Conservation (phyloP, 2,329 filamentous ascomycete species). For the Onygenales sp. region DNA sequence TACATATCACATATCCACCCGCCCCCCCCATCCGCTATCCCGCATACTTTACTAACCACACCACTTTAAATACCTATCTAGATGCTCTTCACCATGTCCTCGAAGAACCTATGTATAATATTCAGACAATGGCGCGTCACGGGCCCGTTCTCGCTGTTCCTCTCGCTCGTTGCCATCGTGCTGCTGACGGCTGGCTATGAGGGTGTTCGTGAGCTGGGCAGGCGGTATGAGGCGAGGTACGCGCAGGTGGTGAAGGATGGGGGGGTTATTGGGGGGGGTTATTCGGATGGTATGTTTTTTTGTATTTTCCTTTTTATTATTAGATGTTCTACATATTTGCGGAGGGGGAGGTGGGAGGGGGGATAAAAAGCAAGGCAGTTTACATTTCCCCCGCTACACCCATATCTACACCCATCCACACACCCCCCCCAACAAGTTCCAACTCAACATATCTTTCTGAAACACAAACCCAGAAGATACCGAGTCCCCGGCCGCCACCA, state of each 20-base stretch:
- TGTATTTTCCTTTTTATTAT: neutral
- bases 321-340: neutral
- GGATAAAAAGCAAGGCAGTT: neutral
- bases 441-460: neutral
- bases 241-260: slow-evolving; percentile 1
- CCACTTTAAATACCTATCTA: slow-evolving; percentile 27
- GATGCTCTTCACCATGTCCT: slow-evolving; percentile 99
- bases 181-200: slow-evolving; percentile 88
- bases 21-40: neutral
- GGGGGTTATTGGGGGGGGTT: neutral
- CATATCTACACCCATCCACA: neutral
- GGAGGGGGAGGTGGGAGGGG: neutral
- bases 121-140: slow-evolving; percentile 85
- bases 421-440: neutral
- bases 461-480: slow-evolving; percentile 2
- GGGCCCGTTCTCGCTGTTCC: slow-evolving; percentile 61
- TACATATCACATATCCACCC: neutral
- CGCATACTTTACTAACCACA: neutral
- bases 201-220: slow-evolving; percentile 65
- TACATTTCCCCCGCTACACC: neutral
- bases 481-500: neutral
- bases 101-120: slow-evolving; percentile 87
- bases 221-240: slow-evolving; percentile 57
- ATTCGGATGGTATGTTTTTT: slow-evolving; percentile 5
- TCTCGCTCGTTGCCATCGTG: slow-evolving; percentile 75